These are phyloP conservation scores for Tulasnella sp. DNA, from an alignment of 768 basidiomycete species.

Conservation along the genomic window DNA sequence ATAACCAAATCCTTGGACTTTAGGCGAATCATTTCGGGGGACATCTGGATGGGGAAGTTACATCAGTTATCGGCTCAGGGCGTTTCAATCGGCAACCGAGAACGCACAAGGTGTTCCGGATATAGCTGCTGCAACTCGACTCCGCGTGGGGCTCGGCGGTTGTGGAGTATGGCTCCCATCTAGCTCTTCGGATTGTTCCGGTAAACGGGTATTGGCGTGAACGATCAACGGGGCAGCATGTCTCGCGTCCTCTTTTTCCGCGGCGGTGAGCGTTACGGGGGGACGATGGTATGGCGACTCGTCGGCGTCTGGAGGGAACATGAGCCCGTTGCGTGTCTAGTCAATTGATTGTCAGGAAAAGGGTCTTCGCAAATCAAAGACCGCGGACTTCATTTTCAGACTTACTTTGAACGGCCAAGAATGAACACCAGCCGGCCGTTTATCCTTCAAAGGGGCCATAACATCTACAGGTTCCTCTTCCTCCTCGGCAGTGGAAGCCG, in stretches of 20 bases:
- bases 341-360: conserved; percentile 4
- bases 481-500: conserved; percentile 6
- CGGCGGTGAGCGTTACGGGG: conserved; percentile 24
- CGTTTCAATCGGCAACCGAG: conserved; percentile 33
- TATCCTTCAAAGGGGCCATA: conserved; percentile 71
- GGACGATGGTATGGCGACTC: conserved; percentile 58
- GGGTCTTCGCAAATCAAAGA: not conserved
- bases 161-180: conserved; percentile 37
- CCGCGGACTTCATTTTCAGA: not conserved
- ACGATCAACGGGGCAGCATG: conserved; percentile 51
- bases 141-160: conserved; percentile 83
- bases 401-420: conserved; percentile 73
- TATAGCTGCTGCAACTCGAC: conserved; percentile 86
- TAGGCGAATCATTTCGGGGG: conserved; percentile 23
- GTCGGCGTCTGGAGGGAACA: conserved; percentile 92
- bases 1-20: conserved; percentile 50
- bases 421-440: conserved; percentile 59
- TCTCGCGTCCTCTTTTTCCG: conserved; percentile 23
- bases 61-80: no score
- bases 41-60: conserved; percentile 3
- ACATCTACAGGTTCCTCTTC: conserved; percentile 40
- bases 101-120: conserved; percentile 78
- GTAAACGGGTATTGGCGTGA: conserved; percentile 72
- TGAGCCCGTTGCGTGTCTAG: conserved; percentile 85
- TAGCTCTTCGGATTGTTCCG: conserved; percentile 50